Conservation (phyloP, 257 asterid species). For the Primulina huaijiensis region DNA sequence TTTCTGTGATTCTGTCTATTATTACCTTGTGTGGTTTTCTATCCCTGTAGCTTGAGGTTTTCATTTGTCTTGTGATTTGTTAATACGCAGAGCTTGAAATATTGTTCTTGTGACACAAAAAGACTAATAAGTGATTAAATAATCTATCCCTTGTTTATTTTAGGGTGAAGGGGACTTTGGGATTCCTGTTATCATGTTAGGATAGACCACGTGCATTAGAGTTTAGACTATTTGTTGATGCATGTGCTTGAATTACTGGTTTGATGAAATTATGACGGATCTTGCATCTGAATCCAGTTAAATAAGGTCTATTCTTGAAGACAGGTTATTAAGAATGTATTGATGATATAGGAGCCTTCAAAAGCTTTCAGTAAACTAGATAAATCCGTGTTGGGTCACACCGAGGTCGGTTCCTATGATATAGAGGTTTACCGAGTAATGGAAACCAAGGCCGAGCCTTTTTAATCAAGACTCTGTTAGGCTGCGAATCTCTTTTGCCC, state of each 20-base stretch:
- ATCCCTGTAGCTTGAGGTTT: no score
- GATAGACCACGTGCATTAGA: not conserved
- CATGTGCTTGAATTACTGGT: not conserved
- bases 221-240: slow-evolving; percentile 19
- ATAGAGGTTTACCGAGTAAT: not conserved
- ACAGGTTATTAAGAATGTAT: not conserved
- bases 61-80: not conserved
- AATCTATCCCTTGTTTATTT: not conserved
- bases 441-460: not conserved
- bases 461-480: not conserved
- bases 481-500: not conserved
- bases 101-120: slow-evolving; percentile 11
- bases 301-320: not conserved
- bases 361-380: not conserved
- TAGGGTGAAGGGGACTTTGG: not conserved
- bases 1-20: not conserved
- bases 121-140: not conserved
- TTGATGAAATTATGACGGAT: not conserved
- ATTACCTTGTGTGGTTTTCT: not conserved
- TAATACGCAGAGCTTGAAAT: not conserved
- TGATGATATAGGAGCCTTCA: not conserved
- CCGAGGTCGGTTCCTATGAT: not conserved
- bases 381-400: not conserved
- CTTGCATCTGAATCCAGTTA: not conserved
- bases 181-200: not conserved